These are phyloP conservation scores for Penicillium psychrosexuale DNA, from an alignment of 2,329 filamentous ascomycete species.

Conservation along the genomic window DNA sequence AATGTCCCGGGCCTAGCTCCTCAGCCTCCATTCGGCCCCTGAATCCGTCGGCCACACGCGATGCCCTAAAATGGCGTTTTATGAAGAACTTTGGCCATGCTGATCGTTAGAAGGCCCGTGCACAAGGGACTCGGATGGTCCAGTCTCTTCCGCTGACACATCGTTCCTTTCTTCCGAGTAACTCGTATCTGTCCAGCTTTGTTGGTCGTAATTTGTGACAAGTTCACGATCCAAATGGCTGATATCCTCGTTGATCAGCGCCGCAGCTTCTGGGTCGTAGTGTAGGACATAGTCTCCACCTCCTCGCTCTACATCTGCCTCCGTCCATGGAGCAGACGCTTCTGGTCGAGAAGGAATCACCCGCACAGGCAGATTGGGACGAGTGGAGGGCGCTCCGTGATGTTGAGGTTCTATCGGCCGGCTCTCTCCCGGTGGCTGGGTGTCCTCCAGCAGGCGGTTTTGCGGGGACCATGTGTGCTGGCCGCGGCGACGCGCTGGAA, in stretches of 20 bases:
- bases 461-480: slow-evolving; percentile 56
- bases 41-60: neutral
- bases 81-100: neutral
- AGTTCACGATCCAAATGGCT: slow-evolving; percentile 2
- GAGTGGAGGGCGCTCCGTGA: slow-evolving; percentile 2
- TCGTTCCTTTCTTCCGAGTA: slow-evolving; percentile 14
- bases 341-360: slow-evolving; percentile 59
- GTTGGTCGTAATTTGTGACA: slow-evolving; percentile 9
- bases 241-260: slow-evolving; percentile 33
- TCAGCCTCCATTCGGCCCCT: neutral
- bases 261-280: slow-evolving; percentile 41
- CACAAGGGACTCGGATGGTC: neutral
- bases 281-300: slow-evolving; percentile 32
- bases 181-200: slow-evolving; percentile 20
- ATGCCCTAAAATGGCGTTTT: neutral
- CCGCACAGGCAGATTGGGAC: slow-evolving; percentile 47
- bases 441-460: slow-evolving; percentile 23
- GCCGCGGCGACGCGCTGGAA: slow-evolving; percentile 56
- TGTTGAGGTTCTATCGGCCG: neutral
- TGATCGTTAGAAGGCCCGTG: neutral
- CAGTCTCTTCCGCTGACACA: neutral
- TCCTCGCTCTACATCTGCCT: slow-evolving; percentile 34
- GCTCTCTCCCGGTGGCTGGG: slow-evolving; percentile 8
- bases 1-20: neutral
- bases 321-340: slow-evolving; percentile 55